These are phyloP conservation scores for Ambrosiella beaveri DNA, from an alignment of 2,329 filamentous ascomycete genomes.

Conservation along the genomic window DNA sequence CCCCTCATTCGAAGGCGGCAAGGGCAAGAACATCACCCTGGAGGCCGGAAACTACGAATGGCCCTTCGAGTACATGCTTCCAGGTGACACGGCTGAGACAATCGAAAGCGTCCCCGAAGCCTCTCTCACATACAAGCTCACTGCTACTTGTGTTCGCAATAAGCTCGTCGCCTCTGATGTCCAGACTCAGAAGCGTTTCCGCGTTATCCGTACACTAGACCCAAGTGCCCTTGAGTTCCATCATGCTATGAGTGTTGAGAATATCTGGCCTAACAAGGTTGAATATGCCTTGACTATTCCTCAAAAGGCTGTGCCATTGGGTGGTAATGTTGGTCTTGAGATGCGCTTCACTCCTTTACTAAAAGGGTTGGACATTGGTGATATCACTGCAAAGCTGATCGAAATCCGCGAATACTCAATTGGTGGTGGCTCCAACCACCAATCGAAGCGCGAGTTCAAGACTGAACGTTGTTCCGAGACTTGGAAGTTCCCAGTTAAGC, in stretches of 20 bases:
- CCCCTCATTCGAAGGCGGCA: constrained; percentile 42
- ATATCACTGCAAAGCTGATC: constrained; percentile 61
- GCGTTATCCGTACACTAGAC: constrained; percentile 62
- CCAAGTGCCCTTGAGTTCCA: constrained; percentile 59
- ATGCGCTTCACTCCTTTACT: constrained; percentile 76
- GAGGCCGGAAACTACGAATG: constrained; percentile 68
- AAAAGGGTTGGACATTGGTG: constrained; percentile 76
- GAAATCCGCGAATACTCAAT: constrained; percentile 57
- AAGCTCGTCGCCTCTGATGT: constrained; percentile 72
- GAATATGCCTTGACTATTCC: constrained; percentile 89
- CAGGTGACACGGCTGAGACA: constrained; percentile 62
- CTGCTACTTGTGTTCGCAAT: constrained; percentile 72
- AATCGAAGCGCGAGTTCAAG: constrained; percentile 38
- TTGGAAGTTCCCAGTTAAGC: constrained; percentile 37
- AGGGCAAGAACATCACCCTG: constrained; percentile 41
- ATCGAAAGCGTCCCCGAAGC: constrained; percentile 77
- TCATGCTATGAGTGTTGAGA: constrained; percentile 89
- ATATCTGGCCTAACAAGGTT: constrained; percentile 94
- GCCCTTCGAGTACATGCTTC: constrained; percentile 59
- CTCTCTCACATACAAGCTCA: constrained; percentile 77
- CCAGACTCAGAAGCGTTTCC: constrained; percentile 58
- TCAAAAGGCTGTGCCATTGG: constrained; percentile 86
- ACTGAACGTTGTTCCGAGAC: constrained; percentile 44
- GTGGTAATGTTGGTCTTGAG: constrained; percentile 67
- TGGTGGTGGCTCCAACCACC: constrained; percentile 26